Conservation (phyloP, 1,284 basidiomycete species). For the Microbotryum silenes-acaulis region DNA sequence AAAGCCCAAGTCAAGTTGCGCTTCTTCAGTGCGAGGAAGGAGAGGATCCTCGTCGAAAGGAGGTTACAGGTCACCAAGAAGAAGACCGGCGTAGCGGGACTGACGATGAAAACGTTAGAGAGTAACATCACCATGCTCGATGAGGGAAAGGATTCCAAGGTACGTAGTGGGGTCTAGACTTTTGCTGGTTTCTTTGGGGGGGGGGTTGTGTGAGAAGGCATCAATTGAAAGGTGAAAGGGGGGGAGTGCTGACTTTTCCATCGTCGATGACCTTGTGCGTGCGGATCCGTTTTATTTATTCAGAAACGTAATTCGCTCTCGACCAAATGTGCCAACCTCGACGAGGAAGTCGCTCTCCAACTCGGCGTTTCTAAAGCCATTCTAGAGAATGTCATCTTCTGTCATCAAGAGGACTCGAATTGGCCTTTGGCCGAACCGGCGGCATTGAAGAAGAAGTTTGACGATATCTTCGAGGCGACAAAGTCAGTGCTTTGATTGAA, state of each 20-base stretch:
- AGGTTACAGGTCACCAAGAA: conserved; percentile 90
- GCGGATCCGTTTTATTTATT: not conserved
- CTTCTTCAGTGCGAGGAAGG: conserved; percentile 80
- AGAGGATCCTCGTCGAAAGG: conserved; percentile 83
- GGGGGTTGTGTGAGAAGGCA: no score
- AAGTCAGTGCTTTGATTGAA: conserved; percentile 49
- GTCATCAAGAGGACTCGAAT: conserved; percentile 98
- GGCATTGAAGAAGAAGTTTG: conserved; percentile 73
- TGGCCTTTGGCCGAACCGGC: conserved; percentile 94
- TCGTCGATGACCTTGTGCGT: not conserved
- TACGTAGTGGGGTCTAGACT: conserved; percentile 37
- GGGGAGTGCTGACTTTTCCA: no score
- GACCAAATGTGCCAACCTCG: conserved; percentile 94
- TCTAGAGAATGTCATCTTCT: conserved; percentile 98
- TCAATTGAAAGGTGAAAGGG: no score
- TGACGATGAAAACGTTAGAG: conserved; percentile 98
- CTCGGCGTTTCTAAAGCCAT: conserved; percentile 97
- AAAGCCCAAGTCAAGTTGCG: conserved; percentile 95
- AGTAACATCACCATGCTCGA: conserved; percentile 73
- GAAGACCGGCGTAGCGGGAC: conserved; percentile 54
- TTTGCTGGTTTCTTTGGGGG: no score
- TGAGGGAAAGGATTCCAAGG: conserved; percentile 63
- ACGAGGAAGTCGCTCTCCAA: conserved; percentile 80
- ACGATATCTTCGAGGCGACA: conserved; percentile 98
- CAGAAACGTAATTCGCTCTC: conserved; percentile 75